A percentile compares a stretch with the other conserved stretches of the same genome.
Conservation (phyloP, 108 stramenopile genomes). For the Pseudonitzschia pungens region DNA sequence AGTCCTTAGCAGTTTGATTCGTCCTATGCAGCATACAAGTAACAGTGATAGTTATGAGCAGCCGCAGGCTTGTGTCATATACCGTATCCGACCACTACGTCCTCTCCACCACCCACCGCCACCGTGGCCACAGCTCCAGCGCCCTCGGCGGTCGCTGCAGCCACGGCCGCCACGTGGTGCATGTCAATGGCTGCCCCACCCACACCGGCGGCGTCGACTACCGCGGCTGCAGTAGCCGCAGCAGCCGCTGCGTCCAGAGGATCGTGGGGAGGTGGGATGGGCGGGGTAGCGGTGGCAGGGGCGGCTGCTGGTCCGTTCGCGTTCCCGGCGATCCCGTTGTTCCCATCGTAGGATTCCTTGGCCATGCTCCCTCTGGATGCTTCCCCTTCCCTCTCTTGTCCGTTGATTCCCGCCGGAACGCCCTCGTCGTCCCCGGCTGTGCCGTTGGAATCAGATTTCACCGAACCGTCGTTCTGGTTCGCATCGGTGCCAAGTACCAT, state of each 20-base stretch:
- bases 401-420: too few relatives aligned
- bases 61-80: background rate
- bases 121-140: background rate
- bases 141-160: background rate
- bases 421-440: too few relatives aligned
- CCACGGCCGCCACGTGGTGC: background rate
- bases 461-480: background rate
- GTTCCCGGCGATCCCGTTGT: background rate
- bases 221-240: constrained; percentile 5
- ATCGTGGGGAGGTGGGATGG: background rate
- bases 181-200: constrained; percentile 1
- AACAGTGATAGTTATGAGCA: background rate
- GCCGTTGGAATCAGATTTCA: too few relatives aligned
- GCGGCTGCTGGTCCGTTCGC: background rate
- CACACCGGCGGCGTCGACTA: constrained; percentile 6
- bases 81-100: background rate
- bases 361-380: background rate
- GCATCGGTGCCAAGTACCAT: background rate
- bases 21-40: background rate
- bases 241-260: constrained; percentile 1
- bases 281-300: background rate
- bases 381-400: background rate
- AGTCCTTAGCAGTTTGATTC: background rate
- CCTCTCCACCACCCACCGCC: background rate
- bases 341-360: background rate